A percentile compares a stretch with the other conserved stretches of the same genome.
These are phyloP conservation scores for Halophytophthora batemanensis DNA, from an alignment of 352 stramenopile genomes.

Conservation along the genomic window DNA sequence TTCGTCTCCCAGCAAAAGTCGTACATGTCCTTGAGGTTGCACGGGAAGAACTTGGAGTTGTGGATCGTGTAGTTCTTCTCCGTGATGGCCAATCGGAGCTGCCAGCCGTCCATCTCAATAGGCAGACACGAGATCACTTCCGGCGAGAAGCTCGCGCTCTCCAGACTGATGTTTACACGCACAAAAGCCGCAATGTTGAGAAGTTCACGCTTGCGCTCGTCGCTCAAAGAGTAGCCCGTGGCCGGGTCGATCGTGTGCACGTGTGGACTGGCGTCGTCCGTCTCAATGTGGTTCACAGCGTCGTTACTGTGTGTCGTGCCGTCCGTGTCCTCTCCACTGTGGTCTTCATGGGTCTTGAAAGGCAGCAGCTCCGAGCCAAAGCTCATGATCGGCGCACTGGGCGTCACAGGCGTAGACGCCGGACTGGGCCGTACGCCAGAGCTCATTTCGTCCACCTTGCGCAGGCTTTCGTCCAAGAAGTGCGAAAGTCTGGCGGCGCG, in stretches of 20 bases:
- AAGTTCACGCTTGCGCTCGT: conserved; percentile 58
- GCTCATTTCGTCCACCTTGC: conserved; percentile 79
- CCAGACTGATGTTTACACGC: conserved; percentile 75
- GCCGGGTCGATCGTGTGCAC: conserved; percentile 49
- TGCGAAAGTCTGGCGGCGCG: conserved; percentile 43
- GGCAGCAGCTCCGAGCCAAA: conserved; percentile 31
- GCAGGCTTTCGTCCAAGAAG: conserved; percentile 69
- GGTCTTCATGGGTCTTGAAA: conserved; percentile 26
- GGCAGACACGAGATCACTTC: conserved; percentile 85
- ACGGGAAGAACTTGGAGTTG: conserved; percentile 87
- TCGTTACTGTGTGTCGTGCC: conserved; percentile 32
- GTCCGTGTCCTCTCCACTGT: conserved; percentile 46
- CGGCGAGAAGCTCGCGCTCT: conserved; percentile 78
- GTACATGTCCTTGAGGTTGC: conserved; percentile 69
- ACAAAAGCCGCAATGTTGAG: conserved; percentile 78
- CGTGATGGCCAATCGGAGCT: conserved; percentile 79
- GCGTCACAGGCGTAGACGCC: conserved; percentile 5
- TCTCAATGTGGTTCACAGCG: conserved; percentile 52
- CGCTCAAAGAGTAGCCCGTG: conserved; percentile 60
- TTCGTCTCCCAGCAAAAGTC: conserved; percentile 89
- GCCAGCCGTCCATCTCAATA: conserved; percentile 87
- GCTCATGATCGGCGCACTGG: conserved; percentile 22
- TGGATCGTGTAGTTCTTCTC: conserved; percentile 89
- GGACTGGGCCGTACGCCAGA: conserved; percentile 41
- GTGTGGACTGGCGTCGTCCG: conserved; percentile 41